phyloP scores from a whole-genome alignment of 179 eudicot genomes.

The Spinacia oleracea region DNA sequence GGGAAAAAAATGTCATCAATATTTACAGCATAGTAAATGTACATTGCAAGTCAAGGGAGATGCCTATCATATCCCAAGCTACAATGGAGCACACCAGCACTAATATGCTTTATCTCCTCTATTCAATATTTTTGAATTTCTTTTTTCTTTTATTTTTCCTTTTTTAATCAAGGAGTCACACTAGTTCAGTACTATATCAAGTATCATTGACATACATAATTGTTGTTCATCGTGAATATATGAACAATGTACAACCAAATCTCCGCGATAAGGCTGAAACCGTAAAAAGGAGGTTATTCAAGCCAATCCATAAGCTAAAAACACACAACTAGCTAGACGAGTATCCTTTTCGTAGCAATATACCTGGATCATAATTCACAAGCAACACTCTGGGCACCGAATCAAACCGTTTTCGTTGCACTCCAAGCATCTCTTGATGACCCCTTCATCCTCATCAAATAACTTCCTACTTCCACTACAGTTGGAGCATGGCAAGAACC shows the following conservation, averaged over 20 bases:
- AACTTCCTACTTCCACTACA: conserved; percentile 85
- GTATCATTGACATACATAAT: conserved; percentile 30
- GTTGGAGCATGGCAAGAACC: conserved; percentile 77
- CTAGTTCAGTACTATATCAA: conserved; percentile 26
- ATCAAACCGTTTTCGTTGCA: conserved; percentile 87
- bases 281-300: conserved; percentile 28
- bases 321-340: conserved; percentile 9
- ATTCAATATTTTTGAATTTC: conserved; percentile 5
- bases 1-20: conserved; percentile 25
- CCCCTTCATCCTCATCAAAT: conserved; percentile 71
- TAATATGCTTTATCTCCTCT: conserved; percentile 11
- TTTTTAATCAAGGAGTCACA: conserved; percentile 20
- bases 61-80: conserved; percentile 24
- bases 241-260: conserved; percentile 40
- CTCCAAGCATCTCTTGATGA: conserved; percentile 56
- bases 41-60: conserved; percentile 31
- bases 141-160: not conserved
- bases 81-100: conserved; percentile 32
- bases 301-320: conserved; percentile 24
- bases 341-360: not conserved
- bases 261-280: conserved; percentile 38
- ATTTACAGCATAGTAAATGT: conserved; percentile 32
- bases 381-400: conserved; percentile 69
- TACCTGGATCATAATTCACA: conserved; percentile 28
- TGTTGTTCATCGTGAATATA: conserved; percentile 30